Evolutionary conservation across 495 filamentous ascomycete genomes (phyloP), one percentile per base, ranked within the genome.

Genomic region (Glarea lozoyensis): DNA sequence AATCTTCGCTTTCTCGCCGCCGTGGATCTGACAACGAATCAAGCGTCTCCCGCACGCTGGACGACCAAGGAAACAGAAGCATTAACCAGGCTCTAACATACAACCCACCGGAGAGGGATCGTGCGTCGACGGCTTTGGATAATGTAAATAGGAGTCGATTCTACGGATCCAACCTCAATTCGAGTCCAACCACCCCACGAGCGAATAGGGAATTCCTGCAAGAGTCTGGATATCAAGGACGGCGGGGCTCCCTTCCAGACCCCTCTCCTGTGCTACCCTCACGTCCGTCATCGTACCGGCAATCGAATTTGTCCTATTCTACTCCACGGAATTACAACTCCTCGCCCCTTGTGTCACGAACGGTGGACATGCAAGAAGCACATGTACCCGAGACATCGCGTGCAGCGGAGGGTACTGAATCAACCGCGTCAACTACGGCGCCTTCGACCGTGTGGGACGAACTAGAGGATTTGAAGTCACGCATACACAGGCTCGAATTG

Each of bases 361-460:
- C 63, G 40, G 37, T 39, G 9, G 53, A 56, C 19, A 25, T 49
- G 39, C 40, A 39, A 23, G 49, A 49, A 3, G 42, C 64, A 30
- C 67, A 69, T 13, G 48, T 49, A 2, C 58, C 68, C 7, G 79
- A 82, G 39, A 78, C 70, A 37, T 40, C 69, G 16, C 51, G 46
- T 13, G 50, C 65, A 36, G 62, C 60, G 3, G 76, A 82, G 49
- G 76, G 76, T 23, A 88, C 86, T 2, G 85, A 86, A 46, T 95
- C 89, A 0, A 88, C 85, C 0, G 67, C 80, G 17, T 97, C 92
- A 0, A 87, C 85, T 0, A 88, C 79, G 2, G 87, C 88, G 7
- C 83, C 88, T 16, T 94, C 92, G 2, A 93, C 86, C 1, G 86
- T 98, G 9, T 98, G 93, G 93, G 92, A 98, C 59, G 92, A 98